Conservation (phyloP, 805 yeast species). For the Komagataella pseudopastoris region DNA sequence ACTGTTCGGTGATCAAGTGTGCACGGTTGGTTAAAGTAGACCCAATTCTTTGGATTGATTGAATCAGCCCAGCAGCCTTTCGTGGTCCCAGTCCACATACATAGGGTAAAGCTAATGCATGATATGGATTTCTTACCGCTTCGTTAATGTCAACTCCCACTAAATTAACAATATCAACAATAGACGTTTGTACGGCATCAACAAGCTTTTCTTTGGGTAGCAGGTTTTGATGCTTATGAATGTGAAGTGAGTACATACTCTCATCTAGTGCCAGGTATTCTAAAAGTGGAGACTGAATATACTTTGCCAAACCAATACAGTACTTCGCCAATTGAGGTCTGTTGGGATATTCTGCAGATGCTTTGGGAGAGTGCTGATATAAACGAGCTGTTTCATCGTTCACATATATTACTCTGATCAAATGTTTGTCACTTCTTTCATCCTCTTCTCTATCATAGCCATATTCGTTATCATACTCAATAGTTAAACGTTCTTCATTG, state of each 20-base stretch:
- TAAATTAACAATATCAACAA: conserved; percentile 81
- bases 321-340: conserved; percentile 71
- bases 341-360: conserved; percentile 69
- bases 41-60: conserved; percentile 62
- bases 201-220: conserved; percentile 48
- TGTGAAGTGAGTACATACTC: conserved; percentile 54
- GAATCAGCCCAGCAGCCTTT: conserved; percentile 77
- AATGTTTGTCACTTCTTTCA: conserved; percentile 25
- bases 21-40: conserved; percentile 54
- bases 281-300: conserved; percentile 81
- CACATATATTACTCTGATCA: conserved; percentile 64
- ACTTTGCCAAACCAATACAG: conserved; percentile 83
- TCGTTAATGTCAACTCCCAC: conserved; percentile 92
- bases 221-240: conserved; percentile 59
- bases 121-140: conserved; percentile 65
- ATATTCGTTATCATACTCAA: conserved; percentile 11
- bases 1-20: conserved; percentile 70
- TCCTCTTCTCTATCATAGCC: conserved; percentile 18
- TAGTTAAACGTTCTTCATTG: conserved; percentile 26
- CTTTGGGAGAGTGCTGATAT: conserved; percentile 68
- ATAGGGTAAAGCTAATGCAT: conserved; percentile 60
- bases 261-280: conserved; percentile 76
- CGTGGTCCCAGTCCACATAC: conserved; percentile 93
- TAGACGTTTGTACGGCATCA: conserved; percentile 62
- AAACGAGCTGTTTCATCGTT: conserved; percentile 89